Evolutionary conservation across 2,329 filamentous ascomycete genomes (phyloP).

Genomic region (Neofusicoccum kwambonambiense): DNA sequence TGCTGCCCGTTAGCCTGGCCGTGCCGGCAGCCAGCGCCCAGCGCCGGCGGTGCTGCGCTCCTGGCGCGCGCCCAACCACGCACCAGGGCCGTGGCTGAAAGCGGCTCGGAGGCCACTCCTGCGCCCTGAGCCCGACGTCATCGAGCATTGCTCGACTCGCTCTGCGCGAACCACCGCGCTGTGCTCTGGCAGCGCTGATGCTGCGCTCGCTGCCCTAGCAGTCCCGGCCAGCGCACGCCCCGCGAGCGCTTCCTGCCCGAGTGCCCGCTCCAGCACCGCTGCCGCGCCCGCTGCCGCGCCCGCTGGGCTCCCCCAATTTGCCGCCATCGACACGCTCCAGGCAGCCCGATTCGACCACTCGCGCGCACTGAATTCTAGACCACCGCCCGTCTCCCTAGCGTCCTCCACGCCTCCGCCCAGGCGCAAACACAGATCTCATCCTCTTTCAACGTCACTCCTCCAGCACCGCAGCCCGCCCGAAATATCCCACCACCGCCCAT

Average conservation of each 20-base stretch:
- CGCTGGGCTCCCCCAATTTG: slow-evolving; percentile 4
- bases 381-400: slow-evolving; percentile 11
- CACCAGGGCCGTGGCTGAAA: background rate
- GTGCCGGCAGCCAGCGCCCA: background rate
- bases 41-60: background rate
- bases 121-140: slow-evolving; percentile 8
- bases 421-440: slow-evolving; percentile 11
- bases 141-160: background rate
- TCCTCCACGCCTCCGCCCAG: slow-evolving; percentile 10
- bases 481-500: background rate
- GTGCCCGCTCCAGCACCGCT: background rate
- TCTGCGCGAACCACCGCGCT: background rate
- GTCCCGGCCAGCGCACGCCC: background rate
- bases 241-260: background rate
- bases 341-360: slow-evolving; percentile 7
- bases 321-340: slow-evolving; percentile 5
- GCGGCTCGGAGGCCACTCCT: slow-evolving; percentile 3
- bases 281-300: background rate
- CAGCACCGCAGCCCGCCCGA: background rate
- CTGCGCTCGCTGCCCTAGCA: background rate
- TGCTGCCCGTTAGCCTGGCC: too few species aligned
- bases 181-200: background rate
- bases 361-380: slow-evolving; percentile 13
- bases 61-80: background rate
- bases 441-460: slow-evolving; percentile 9